phyloP scores from a whole-genome alignment of 164 flowering plant genomes.

The Nymphaea colorata region DNA sequence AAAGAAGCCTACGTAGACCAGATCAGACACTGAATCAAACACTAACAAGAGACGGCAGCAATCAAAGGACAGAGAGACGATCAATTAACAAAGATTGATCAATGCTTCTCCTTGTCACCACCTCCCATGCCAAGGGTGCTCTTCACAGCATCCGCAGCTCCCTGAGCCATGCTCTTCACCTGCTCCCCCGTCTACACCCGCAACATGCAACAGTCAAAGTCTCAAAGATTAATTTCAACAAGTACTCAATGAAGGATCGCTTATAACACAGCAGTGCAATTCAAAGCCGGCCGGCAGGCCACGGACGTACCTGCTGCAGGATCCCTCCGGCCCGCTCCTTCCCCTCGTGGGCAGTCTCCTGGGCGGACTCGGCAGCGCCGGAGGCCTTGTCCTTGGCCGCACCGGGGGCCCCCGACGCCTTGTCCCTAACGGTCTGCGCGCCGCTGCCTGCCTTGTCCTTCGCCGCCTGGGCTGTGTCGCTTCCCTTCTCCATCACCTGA shows the following conservation, averaged over 20 bases:
- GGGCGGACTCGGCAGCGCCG: neutral
- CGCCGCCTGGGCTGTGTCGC: slow-evolving; percentile 4
- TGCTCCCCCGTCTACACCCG: slow-evolving; percentile 8
- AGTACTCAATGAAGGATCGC: neutral
- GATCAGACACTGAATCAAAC: too few relatives aligned
- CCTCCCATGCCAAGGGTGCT: slow-evolving; percentile 10
- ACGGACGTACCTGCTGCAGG: slow-evolving; percentile 6
- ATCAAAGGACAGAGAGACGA: too few relatives aligned
- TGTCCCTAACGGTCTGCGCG: slow-evolving; percentile 2
- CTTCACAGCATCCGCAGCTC: slow-evolving; percentile 12
- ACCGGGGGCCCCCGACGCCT: neutral
- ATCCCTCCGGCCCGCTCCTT: slow-evolving; percentile 7
- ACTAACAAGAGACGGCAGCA: too few relatives aligned
- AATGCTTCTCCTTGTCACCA: neutral
- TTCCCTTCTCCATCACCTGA: slow-evolving; percentile 4
- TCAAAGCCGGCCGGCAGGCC: neutral
- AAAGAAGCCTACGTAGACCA: too few relatives aligned
- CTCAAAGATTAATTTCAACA: neutral
- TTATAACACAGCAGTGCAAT: neutral
- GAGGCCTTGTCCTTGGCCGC: slow-evolving; percentile 1
- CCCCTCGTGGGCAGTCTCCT: slow-evolving; percentile 4
- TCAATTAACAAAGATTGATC: too few relatives aligned
- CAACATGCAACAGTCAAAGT: too few relatives aligned
- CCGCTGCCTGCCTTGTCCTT: slow-evolving; percentile 3
- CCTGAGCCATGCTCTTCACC: slow-evolving; percentile 9